Evolutionary conservation across 345 rosid genomes (phyloP), one percentile per base, ranked within the genome.

Genomic region (Camelina sativa): DNA sequence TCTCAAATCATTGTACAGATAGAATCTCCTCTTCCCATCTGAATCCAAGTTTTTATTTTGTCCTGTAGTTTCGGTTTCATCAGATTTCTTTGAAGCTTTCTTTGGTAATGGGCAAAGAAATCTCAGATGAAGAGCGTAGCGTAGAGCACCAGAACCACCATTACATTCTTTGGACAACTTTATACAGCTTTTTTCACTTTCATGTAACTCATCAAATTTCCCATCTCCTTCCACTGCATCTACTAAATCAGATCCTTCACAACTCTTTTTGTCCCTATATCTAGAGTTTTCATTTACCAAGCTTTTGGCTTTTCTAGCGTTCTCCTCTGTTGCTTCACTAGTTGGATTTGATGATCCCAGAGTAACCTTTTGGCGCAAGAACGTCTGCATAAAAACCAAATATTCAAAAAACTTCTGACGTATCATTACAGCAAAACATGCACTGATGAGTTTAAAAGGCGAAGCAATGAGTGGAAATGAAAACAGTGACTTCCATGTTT

Each of bases 101-200:
- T 89, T 91, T 0, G 83, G 82, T 38, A 76, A 72, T 34, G 93
- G 91, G 79, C 96, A 94, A 28, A 87, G 52, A 75, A 91, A 94
- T 15, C 97, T 88, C 71, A 94, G 91, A 73, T 91, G 98, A 52
- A 94, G 96, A 23, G 97, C 96, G 48, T 91, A 94, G 6, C 98
- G 95, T 58, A 89, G 81, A 67, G 90, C 88, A 80, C 97, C 90
- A 70, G 94, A 72, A 44, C 86, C 82, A 0, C 76, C 65, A 35
- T 71, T 79, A 66, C 72, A 81, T 58, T 84, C 91, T 52, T 86
- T 91, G 11, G 62, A 54, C 23, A 80, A 77, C 79, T 87, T 93
- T 28, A 76, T 64, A 77, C 82, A 86, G 79, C 71, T 70, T 58
- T 78, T 62, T 43, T 57, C 52, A 73, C 72, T 65, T 23, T 35